These are phyloP conservation scores for Coccomyxa sp. DNA, from an alignment of 139 green algal genomes.

Conservation along the genomic window DNA sequence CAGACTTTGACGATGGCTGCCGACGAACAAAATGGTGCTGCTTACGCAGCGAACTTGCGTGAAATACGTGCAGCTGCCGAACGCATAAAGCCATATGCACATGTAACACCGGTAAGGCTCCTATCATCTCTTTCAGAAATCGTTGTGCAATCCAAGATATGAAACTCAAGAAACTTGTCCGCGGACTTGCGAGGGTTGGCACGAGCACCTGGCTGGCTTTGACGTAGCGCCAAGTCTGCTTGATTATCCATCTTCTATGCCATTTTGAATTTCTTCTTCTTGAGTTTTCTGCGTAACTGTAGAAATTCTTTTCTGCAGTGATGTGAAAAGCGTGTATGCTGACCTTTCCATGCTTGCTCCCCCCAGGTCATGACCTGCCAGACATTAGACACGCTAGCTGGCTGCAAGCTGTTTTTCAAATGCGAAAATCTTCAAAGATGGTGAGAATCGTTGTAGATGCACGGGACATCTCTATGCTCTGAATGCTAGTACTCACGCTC, in stretches of 20 bases:
- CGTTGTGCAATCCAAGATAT: neutral
- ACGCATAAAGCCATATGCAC: slow-evolving; percentile 30
- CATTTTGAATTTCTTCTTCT: too few species aligned
- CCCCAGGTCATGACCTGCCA: slow-evolving; percentile 37
- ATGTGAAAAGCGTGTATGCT: neutral
- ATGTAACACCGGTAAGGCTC: slow-evolving; percentile 45
- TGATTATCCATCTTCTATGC: neutral
- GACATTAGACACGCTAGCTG: slow-evolving; percentile 32
- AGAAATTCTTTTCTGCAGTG: neutral
- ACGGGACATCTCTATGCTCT: neutral
- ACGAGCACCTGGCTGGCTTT: too few species aligned
- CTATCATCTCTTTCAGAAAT: neutral
- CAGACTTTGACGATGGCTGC: too few species aligned
- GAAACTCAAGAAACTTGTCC: neutral
- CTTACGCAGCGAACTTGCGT: slow-evolving; percentile 14
- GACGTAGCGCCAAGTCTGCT: neutral
- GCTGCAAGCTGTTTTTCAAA: slow-evolving; percentile 60
- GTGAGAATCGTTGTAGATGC: slow-evolving; percentile 4
- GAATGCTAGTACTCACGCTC: neutral
- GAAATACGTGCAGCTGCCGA: slow-evolving; percentile 36
- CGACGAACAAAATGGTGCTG: neutral
- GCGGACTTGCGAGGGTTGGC: too few species aligned
- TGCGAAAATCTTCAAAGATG: slow-evolving; percentile 59
- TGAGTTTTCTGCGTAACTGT: too few species aligned
- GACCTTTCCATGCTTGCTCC: too few species aligned